Base-by-base conservation (phyloP, 441 rosid genomes). In the Syzygium malaccense region DNA sequence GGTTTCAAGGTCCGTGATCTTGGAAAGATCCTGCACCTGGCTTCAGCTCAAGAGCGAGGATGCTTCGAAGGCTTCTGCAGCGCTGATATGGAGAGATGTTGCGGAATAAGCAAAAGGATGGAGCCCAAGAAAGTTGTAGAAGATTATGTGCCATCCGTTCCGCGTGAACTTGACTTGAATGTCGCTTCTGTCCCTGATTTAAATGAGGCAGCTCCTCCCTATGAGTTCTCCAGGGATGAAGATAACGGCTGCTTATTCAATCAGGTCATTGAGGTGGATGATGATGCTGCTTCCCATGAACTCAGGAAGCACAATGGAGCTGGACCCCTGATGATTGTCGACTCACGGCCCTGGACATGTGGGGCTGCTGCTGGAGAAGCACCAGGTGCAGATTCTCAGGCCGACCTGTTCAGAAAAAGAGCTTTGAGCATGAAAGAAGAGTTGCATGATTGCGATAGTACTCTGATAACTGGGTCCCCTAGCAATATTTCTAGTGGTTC, bases 181-280 rank as follows among this genome's bases (percentile, higher is more conserved):
- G 91, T 94, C 90, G 97, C 93, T 87, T 96, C 96, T 7, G 96
- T 98, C 87, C 99, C 99, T 57, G 99, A 97, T 90, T 89, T 98
- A 92, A 98, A 98, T 66, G 99, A 96, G 92, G 99, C 96, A 89
- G 95, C 97, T 87, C 98, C 96, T 89, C 97, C 94, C 71, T 94
- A 91, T 88, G 99, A 96, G 66, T 97, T 95, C 86, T 96, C 98
- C 51, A 93, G 98, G 75, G 99, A 97, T 91, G 99, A 97, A 93
- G 98, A 97, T 91, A 95, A 94, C 85, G 98, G 96, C 86, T 94
- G 95, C 92, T 92, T 96, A 48, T 91, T 96, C 86, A 95, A 89
- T 86, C 97, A 90, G 57, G 95, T 91, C 85, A 91, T 94, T 86
- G 99, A 94, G 91, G 94, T 93, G 85, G 97, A 93, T 86, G 98